These are phyloP conservation scores for Xenosphaeropsis pyriputrescens DNA, from an alignment of 2,329 filamentous ascomycete species.

Conservation along the genomic window DNA sequence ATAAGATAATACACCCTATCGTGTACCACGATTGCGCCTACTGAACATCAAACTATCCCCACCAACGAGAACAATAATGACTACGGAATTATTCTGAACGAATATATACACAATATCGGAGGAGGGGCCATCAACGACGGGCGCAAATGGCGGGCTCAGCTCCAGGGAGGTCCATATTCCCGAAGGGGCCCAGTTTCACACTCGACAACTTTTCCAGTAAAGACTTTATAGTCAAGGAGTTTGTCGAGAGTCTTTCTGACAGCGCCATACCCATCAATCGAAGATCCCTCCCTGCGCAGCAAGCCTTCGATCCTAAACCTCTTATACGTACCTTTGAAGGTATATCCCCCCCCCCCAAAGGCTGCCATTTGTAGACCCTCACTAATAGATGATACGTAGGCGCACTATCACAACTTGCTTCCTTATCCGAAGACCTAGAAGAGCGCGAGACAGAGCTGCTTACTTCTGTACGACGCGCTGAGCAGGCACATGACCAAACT, in stretches of 20 bases:
- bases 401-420: constrained; percentile 52
- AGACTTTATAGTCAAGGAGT: constrained; percentile 97
- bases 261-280: constrained; percentile 66
- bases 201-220: constrained; percentile 78
- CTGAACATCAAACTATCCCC: too few relatives aligned
- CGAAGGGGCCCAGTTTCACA: constrained; percentile 68
- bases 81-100: too few relatives aligned
- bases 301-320: constrained; percentile 84
- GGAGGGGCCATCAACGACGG: too few relatives aligned
- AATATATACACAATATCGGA: too few relatives aligned
- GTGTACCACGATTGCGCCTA: too few relatives aligned
- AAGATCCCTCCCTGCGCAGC: constrained; percentile 52
- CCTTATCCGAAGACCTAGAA: constrained; percentile 71
- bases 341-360: constrained; percentile 23
- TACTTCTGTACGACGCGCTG: constrained; percentile 78
- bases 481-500: constrained; percentile 83
- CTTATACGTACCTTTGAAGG: constrained; percentile 90
- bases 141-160: neutral
- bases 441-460: constrained; percentile 81
- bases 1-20: too few relatives aligned
- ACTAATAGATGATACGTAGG: constrained; percentile 23
- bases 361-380: too few relatives aligned
- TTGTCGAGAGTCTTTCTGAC: constrained; percentile 85
- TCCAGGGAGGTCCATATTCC: constrained; percentile 40
- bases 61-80: too few relatives aligned